A percentile compares a stretch with the other conserved stretches of the same genome.
These are phyloP conservation scores for Acarospora socialis DNA, from an alignment of 2,329 filamentous ascomycete species.

Conservation along the genomic window DNA sequence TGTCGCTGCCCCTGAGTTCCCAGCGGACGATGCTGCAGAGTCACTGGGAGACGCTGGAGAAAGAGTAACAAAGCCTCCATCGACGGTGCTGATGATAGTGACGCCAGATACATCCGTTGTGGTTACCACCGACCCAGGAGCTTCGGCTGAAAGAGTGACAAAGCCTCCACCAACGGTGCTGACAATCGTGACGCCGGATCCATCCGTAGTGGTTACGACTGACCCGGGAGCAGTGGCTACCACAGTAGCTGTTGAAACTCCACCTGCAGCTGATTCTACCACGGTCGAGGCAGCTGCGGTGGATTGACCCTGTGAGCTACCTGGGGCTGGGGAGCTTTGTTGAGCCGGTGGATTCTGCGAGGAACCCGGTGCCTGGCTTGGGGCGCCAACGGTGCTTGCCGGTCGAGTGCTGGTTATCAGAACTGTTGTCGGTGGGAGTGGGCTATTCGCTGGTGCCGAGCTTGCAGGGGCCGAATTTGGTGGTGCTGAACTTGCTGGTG, in stretches of 20 bases:
- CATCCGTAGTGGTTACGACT: constrained; percentile 13
- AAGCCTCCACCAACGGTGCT: constrained; percentile 19
- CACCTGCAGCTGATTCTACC: neutral
- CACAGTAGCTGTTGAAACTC: neutral
- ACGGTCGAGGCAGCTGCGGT: neutral
- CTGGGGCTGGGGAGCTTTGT: neutral
- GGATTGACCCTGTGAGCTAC: neutral
- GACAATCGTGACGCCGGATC: constrained; percentile 17
- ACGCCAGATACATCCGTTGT: neutral
- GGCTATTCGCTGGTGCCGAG: neutral
- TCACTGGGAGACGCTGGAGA: too few relatives aligned
- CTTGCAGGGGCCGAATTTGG: constrained; percentile 1
- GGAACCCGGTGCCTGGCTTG: constrained; percentile 1
- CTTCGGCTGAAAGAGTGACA: constrained; percentile 13
- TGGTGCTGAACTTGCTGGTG: constrained; percentile 1
- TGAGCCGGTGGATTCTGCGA: constrained; percentile 2
- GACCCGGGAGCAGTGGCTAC: constrained; percentile 11
- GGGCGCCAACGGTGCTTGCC: neutral
- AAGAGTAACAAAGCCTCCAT: constrained; percentile 18
- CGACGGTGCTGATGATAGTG: constrained; percentile 15
- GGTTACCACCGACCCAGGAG: neutral
- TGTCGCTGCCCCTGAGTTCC: too few relatives aligned
- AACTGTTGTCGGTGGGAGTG: neutral
- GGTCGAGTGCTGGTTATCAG: neutral
- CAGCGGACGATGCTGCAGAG: too few relatives aligned